These are phyloP conservation scores for Cutaneotrichosporon mucoides DNA, from an alignment of 1,284 basidiomycete species.

Conservation along the genomic window DNA sequence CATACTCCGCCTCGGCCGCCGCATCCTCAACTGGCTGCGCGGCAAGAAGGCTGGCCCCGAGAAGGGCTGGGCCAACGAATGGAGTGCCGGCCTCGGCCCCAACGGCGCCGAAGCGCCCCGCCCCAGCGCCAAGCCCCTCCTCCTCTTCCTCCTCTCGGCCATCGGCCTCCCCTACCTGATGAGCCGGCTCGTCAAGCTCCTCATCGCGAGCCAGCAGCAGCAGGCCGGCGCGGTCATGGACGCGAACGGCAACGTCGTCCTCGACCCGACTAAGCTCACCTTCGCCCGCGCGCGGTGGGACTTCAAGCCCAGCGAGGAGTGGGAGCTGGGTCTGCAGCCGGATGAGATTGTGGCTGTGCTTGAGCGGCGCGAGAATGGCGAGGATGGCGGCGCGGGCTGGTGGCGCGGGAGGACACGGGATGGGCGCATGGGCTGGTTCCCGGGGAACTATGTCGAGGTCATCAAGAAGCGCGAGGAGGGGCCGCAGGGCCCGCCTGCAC, in stretches of 20 bases:
- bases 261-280: constrained; percentile 60
- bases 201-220: constrained; percentile 61
- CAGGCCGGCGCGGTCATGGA: constrained; percentile 22
- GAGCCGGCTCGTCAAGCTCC: constrained; percentile 78
- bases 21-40: constrained; percentile 50
- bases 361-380: constrained; percentile 71
- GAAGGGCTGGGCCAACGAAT: constrained; percentile 49
- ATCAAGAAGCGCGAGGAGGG: constrained; percentile 21
- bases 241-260: constrained; percentile 28
- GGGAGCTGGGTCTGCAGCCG: constrained; percentile 76
- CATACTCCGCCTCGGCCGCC: constrained; percentile 65
- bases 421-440: constrained; percentile 95
- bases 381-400: constrained; percentile 83
- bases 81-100: constrained; percentile 25
- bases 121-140: constrained; percentile 80
- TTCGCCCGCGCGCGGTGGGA: constrained; percentile 85
- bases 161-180: constrained; percentile 92
- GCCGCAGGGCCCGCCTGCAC: neutral
- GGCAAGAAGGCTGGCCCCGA: constrained; percentile 53
- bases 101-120: constrained; percentile 51
- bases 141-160: constrained; percentile 93
- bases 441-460: constrained; percentile 65
- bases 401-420: constrained; percentile 94
- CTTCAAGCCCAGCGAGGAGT: constrained; percentile 68
- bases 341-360: constrained; percentile 95